Evolutionary conservation across 2,329 filamentous ascomycete species (phyloP).

Genomic region (Zymoseptoria brevis): DNA sequence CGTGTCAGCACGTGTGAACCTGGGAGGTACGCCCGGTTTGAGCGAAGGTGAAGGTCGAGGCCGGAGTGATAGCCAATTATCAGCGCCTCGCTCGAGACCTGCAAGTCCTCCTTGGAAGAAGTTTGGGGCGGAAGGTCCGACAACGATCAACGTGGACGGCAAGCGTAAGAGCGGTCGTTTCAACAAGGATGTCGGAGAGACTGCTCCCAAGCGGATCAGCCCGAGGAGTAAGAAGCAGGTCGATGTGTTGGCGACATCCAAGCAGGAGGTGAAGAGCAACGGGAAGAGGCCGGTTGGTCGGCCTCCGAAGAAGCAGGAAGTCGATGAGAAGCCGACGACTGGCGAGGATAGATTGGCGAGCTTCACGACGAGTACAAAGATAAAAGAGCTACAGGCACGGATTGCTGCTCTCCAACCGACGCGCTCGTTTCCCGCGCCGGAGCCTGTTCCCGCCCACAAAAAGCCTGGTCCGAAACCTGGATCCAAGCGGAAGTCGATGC

Average conservation of each 20-base stretch:
- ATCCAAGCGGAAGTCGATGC: constrained; percentile 19
- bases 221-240: constrained; percentile 26
- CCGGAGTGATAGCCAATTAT: constrained; percentile 17
- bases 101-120: constrained; percentile 92
- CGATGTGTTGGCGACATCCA: constrained; percentile 16
- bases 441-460: background rate
- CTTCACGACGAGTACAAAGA: constrained; percentile 12
- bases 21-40: constrained; percentile 14
- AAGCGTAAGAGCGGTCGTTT: constrained; percentile 54
- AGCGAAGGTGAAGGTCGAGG: constrained; percentile 22
- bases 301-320: constrained; percentile 2
- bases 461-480: constrained; percentile 2
- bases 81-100: constrained; percentile 34
- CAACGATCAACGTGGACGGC: constrained; percentile 63
- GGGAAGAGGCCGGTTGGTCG: constrained; percentile 6
- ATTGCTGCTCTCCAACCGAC: constrained; percentile 25
- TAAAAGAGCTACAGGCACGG: constrained; percentile 24
- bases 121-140: constrained; percentile 74
- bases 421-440: constrained; percentile 16
- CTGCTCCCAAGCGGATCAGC: constrained; percentile 23
- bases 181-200: constrained; percentile 30
- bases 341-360: constrained; percentile 5
- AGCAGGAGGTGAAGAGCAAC: constrained; percentile 15
- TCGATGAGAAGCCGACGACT: constrained; percentile 8
- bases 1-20: constrained; percentile 26